phyloP scores from a whole-genome alignment of 495 filamentous ascomycete species.

The Podospora didyma region DNA sequence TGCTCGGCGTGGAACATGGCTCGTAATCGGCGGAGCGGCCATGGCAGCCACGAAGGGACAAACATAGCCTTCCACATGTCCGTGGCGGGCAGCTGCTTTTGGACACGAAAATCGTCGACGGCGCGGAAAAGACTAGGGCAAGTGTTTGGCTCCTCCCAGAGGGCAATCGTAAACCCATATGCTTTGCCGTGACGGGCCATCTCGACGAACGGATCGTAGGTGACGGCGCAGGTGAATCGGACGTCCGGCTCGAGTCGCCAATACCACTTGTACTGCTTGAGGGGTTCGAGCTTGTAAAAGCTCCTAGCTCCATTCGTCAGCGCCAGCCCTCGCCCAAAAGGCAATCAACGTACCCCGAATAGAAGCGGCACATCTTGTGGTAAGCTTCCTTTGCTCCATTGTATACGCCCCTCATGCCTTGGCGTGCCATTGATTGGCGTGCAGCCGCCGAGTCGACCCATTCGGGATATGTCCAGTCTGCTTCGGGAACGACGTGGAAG shows the following conservation, averaged over 20 bases:
- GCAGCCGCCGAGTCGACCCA: slow-evolving; percentile 79
- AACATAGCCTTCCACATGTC: slow-evolving; percentile 37
- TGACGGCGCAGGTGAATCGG: slow-evolving; percentile 47
- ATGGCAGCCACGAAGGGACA: slow-evolving; percentile 32
- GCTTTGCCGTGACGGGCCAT: slow-evolving; percentile 46
- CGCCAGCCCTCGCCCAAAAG: not conserved
- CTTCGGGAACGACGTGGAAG: slow-evolving; percentile 67
- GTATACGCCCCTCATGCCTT: slow-evolving; percentile 84
- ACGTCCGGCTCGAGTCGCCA: slow-evolving; percentile 51
- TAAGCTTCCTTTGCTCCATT: slow-evolving; percentile 97
- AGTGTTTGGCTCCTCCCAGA: slow-evolving; percentile 47
- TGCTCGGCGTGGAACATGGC: slow-evolving; percentile 29
- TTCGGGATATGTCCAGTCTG: slow-evolving; percentile 85
- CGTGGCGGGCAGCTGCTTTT: slow-evolving; percentile 22
- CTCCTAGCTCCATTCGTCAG: slow-evolving; percentile 42
- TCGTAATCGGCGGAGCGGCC: slow-evolving; percentile 30
- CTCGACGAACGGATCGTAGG: slow-evolving; percentile 51
- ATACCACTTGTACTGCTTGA: slow-evolving; percentile 46
- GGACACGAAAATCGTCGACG: slow-evolving; percentile 37
- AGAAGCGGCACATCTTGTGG: slow-evolving; percentile 95
- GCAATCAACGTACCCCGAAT: slow-evolving; percentile 61
- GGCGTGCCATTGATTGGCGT: slow-evolving; percentile 75
- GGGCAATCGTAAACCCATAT: slow-evolving; percentile 49
- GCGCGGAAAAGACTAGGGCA: slow-evolving; percentile 45
- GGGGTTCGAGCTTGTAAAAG: slow-evolving; percentile 38